Evolutionary conservation across 495 filamentous ascomycete species (phyloP).

Genomic region (Neurospora sp.): DNA sequence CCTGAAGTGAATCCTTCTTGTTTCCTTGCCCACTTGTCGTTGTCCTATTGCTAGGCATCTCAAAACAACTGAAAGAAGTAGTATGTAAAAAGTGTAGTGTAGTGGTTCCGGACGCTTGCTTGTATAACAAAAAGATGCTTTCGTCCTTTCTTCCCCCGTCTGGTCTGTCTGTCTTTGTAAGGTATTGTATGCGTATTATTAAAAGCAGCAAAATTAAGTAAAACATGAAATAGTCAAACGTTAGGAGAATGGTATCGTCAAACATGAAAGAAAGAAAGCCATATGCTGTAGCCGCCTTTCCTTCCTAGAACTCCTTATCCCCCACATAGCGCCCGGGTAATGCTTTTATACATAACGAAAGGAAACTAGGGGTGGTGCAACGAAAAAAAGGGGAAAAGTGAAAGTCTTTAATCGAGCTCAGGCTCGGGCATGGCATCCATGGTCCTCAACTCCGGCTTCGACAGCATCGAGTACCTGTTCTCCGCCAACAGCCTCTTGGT

Average conservation of each 20-base stretch:
- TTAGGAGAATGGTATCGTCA: neutral
- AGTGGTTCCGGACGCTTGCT: neutral
- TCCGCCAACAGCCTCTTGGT: conserved; percentile 24
- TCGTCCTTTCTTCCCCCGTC: neutral
- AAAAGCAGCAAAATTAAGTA: neutral
- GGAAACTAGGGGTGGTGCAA: neutral
- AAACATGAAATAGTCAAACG: neutral
- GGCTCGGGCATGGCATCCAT: conserved; percentile 10
- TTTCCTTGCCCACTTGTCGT: neutral
- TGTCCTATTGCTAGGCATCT: neutral
- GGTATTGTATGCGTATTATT: neutral
- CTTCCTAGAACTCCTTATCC: neutral
- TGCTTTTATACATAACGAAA: neutral
- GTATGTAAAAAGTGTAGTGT: neutral
- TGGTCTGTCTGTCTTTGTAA: neutral
- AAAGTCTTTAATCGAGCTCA: neutral
- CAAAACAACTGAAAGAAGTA: neutral
- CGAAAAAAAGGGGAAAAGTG: neutral
- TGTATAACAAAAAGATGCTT: neutral
- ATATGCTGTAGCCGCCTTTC: neutral
- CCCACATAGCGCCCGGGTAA: neutral
- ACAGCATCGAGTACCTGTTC: conserved; percentile 16
- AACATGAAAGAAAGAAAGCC: neutral
- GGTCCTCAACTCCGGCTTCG: conserved; percentile 16
- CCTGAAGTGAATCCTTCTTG: neutral